Evolutionary conservation across 768 basidiomycete genomes (phyloP).

Genomic region (Hemileccinum impolitum): DNA sequence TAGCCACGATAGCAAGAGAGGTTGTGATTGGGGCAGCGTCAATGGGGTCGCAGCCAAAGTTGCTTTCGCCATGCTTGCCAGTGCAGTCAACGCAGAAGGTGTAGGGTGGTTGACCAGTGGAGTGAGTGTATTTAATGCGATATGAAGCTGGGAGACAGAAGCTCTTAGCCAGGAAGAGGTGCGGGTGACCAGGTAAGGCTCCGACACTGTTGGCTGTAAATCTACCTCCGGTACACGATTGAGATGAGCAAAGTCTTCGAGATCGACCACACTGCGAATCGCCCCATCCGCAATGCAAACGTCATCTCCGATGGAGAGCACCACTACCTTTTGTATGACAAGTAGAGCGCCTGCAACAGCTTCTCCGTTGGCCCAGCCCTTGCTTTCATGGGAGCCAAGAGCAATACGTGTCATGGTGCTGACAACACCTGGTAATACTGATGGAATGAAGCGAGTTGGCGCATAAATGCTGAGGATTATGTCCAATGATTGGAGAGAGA

Average conservation of each 20-base stretch:
- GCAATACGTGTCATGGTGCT: conserved; percentile 74
- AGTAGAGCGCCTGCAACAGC: conserved; percentile 55
- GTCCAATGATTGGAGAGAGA: conserved; percentile 57
- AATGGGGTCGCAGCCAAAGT: conserved; percentile 54
- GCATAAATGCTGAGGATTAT: conserved; percentile 49
- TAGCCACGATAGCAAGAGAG: conserved; percentile 67
- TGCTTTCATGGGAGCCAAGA: conserved; percentile 48
- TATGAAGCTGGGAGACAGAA: conserved; percentile 78
- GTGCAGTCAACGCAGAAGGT: conserved; percentile 55
- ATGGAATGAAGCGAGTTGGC: conserved; percentile 52
- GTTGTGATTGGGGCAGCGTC: conserved; percentile 65
- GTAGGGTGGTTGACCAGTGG: conserved; percentile 71
- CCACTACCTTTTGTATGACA: conserved; percentile 52
- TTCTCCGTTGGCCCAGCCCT: conserved; percentile 73
- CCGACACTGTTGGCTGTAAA: conserved; percentile 23
- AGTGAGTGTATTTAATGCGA: conserved; percentile 75
- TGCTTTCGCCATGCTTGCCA: conserved; percentile 52
- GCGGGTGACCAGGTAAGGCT: conserved; percentile 51
- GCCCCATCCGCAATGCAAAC: conserved; percentile 62
- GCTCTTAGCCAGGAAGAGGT: conserved; percentile 77
- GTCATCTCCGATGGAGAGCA: conserved; percentile 62
- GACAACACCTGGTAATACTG: conserved; percentile 80
- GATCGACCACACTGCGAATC: conserved; percentile 47
- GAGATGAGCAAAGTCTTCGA: conserved; percentile 59
- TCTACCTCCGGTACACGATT: conserved; percentile 12